phyloP scores from a whole-genome alignment of 768 basidiomycete species.

The Leccinum variicolor region DNA sequence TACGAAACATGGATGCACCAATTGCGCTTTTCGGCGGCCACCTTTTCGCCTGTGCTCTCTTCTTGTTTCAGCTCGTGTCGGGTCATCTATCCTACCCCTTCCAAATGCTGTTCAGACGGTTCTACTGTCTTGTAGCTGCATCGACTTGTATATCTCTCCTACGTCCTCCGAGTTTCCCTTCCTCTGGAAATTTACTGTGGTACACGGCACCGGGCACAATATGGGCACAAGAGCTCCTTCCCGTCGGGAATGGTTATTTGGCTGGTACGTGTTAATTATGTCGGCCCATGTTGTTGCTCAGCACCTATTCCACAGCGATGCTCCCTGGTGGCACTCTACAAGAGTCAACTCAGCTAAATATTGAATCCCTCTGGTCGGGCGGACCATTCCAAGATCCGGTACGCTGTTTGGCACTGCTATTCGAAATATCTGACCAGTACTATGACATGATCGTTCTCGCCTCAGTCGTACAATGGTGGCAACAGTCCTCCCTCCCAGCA shows the following conservation, averaged over 20 bases:
- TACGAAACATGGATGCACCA: constrained; percentile 21
- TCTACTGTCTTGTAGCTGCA: constrained; percentile 20
- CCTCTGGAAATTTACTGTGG: constrained; percentile 76
- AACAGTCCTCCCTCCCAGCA: constrained; percentile 52
- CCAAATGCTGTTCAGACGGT: constrained; percentile 14
- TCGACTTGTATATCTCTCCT: constrained; percentile 18
- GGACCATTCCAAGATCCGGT: constrained; percentile 69
- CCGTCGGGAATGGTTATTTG: constrained; percentile 72
- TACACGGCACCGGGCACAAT: constrained; percentile 48
- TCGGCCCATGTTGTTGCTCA: not conserved
- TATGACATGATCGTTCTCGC: not conserved
- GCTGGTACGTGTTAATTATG: constrained; percentile 42
- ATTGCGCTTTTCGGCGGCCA: constrained; percentile 15
- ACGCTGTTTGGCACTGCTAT: constrained; percentile 11
- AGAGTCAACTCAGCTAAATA: constrained; percentile 66
- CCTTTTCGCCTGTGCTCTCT: constrained; percentile 16
- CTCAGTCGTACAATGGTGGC: constrained; percentile 63
- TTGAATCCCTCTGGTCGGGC: constrained; percentile 75
- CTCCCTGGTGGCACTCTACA: constrained; percentile 56
- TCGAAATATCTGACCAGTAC: not conserved
- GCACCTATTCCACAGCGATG: constrained; percentile 49
- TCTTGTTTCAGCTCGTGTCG: constrained; percentile 8
- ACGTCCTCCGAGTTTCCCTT: constrained; percentile 50
- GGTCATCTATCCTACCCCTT: constrained; percentile 17
- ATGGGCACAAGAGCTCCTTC: constrained; percentile 63